Evolutionary conservation across 768 basidiomycete species (phyloP), one percentile per base, ranked within the genome.

Genomic region (Trametes punicea): DNA sequence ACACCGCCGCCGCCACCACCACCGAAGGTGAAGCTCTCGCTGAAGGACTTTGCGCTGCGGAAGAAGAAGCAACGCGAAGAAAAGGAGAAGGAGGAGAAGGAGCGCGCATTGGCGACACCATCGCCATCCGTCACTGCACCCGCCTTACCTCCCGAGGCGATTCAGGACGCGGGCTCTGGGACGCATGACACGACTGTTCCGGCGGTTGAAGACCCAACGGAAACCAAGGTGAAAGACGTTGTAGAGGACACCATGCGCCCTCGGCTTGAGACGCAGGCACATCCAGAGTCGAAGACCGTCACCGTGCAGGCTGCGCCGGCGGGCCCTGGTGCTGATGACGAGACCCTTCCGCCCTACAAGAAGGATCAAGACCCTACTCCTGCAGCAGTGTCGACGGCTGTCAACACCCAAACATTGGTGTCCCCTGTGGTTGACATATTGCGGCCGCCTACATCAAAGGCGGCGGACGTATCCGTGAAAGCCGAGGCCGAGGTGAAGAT

Each of bases 41-140:
- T 85, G 45, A 80, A 78, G 61, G 83, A 85, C 57, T 85, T 83
- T 61, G 79, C 76, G 27, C 52, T 79, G 27, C 69, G 83, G 53
- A 82, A 77, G 74, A 78, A 77, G 73, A 78, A 77, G 66, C 74
- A 77, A 61, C 71, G 75, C 50, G 79, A 81, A 60, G 77, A 80
- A 60, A 73, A 33, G 27, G 41, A 44, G 48, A 39, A 55, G 51
- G 26, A 75, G 49, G 69, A 65, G 2, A 72, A 75, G 53, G 71
- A 63, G 1, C 69, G 71, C 54, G 60, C 64, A 25, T 25, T 52
- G 2, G 25, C 45, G n/a, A 69, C 71, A 2, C 67, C 73, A n/a
- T 69, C 71, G 3, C 67, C 73, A 20, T 50, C 60, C 6, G 42
- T 53, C 16, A 42, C 1, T 16, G 31, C 21, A 4, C 42, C 51